Conservation (phyloP, 768 basidiomycete species). For the Guyanaporus albipodus region DNA sequence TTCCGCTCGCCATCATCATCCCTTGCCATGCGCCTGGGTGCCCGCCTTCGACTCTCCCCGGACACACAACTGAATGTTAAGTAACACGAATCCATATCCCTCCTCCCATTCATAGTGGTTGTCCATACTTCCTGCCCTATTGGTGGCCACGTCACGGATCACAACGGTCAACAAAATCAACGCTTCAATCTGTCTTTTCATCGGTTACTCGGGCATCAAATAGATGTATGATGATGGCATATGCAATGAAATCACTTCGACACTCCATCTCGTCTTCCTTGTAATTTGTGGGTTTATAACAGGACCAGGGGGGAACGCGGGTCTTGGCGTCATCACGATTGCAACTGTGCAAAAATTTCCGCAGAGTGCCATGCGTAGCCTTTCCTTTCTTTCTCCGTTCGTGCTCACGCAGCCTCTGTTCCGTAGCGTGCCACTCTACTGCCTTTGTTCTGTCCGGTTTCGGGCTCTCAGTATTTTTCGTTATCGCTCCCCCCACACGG, state of each 20-base stretch:
- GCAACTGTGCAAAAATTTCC: slow-evolving; percentile 81
- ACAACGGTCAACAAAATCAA: slow-evolving; percentile 59
- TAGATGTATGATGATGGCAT: slow-evolving; percentile 59
- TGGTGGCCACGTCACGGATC: slow-evolving; percentile 78
- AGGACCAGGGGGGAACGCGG: slow-evolving; percentile 74
- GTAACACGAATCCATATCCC: slow-evolving; percentile 43
- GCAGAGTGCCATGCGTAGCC: slow-evolving; percentile 52
- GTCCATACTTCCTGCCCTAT: slow-evolving; percentile 73
- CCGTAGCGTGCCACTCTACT: slow-evolving; percentile 66
- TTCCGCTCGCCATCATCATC: slow-evolving; percentile 37
- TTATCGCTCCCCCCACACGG: slow-evolving; percentile 68
- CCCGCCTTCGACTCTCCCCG: slow-evolving; percentile 68
- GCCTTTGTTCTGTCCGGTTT: slow-evolving; percentile 83
- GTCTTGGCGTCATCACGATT: slow-evolving; percentile 65
- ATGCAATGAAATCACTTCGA: slow-evolving; percentile 34
- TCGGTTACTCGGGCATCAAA: slow-evolving; percentile 75
- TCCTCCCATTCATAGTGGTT: slow-evolving; percentile 56
- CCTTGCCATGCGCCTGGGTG: slow-evolving; percentile 82
- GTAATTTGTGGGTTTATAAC: slow-evolving; percentile 65
- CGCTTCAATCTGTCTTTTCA: slow-evolving; percentile 56
- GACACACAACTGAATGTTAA: slow-evolving; percentile 82
- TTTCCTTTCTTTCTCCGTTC: not conserved
- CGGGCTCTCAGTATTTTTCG: slow-evolving; percentile 86
- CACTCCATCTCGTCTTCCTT: slow-evolving; percentile 46
- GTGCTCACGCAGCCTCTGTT: not conserved